phyloP scores from a whole-genome alignment of 148 eudicot species.

The Amaranthus palmeri region DNA sequence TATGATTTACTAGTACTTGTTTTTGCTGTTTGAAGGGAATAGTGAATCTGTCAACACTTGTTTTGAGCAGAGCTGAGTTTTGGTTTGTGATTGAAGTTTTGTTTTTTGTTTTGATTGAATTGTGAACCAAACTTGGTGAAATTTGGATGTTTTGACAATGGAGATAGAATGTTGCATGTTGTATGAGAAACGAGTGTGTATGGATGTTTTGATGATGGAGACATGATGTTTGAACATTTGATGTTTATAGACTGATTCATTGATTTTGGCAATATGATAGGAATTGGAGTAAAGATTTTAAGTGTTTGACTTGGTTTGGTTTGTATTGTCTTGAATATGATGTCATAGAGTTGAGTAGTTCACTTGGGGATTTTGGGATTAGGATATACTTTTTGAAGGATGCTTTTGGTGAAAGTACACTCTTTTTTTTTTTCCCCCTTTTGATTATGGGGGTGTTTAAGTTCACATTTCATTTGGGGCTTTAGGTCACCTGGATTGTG shows the following conservation, averaged over 20 bases:
- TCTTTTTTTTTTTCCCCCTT: too few relatives aligned
- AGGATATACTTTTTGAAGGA: not conserved
- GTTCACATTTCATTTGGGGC: not conserved
- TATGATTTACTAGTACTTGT: too few relatives aligned
- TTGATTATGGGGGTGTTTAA: too few relatives aligned
- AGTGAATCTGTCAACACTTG: too few relatives aligned
- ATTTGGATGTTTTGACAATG: not conserved
- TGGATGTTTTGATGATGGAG: not conserved
- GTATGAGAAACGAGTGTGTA: not conserved
- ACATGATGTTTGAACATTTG: too few relatives aligned
- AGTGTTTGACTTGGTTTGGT: slow-evolving; percentile 2
- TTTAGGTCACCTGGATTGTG: too few relatives aligned
- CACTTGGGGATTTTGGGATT: not conserved
- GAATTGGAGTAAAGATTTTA: not conserved
- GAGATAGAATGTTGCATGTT: not conserved
- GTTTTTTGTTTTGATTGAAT: not conserved
- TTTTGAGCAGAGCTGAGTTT: not conserved
- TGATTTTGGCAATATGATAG: not conserved
- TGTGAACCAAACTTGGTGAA: not conserved
- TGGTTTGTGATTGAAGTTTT: not conserved
- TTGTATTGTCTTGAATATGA: not conserved
- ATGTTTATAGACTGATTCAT: not conserved
- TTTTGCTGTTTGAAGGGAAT: too few relatives aligned
- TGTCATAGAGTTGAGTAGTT: not conserved
- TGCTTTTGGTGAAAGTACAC: not conserved